These are phyloP conservation scores for Trichocladium antarcticum DNA, from an alignment of 495 filamentous ascomycete genomes.

Conservation along the genomic window DNA sequence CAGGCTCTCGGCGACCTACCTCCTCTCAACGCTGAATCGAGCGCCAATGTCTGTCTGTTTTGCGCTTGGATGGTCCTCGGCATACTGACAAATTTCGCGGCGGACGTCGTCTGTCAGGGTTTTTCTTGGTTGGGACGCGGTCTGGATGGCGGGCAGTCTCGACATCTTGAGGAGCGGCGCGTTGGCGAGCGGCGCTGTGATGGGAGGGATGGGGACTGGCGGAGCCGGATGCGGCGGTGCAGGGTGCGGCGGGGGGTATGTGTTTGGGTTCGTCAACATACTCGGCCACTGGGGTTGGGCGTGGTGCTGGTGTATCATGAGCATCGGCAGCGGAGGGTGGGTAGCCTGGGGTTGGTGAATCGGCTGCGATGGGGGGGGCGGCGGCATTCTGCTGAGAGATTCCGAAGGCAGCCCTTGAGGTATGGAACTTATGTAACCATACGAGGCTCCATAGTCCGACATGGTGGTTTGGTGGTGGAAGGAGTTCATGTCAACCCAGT, in stretches of 20 bases:
- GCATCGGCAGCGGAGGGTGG: constrained; percentile 42
- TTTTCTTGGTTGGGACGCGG: constrained; percentile 59
- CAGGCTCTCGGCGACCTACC: constrained; percentile 44
- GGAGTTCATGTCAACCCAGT: constrained; percentile 38
- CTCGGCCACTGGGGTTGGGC: constrained; percentile 58
- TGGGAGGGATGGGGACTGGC: constrained; percentile 46
- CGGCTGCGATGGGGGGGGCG: constrained; percentile 30
- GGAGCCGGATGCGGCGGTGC: constrained; percentile 36
- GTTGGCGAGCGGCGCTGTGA: constrained; percentile 30
- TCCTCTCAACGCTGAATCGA: constrained; percentile 95
- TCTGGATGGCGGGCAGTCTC: constrained; percentile 36
- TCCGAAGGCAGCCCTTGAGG: constrained; percentile 38
- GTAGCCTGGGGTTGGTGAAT: constrained; percentile 29
- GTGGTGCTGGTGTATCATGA: constrained; percentile 58
- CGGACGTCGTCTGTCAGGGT: constrained; percentile 90
- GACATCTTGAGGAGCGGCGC: constrained; percentile 31
- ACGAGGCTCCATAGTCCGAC: constrained; percentile 34
- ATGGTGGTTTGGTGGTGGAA: constrained; percentile 38
- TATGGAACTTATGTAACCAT: constrained; percentile 32
- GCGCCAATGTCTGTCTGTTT: constrained; percentile 98
- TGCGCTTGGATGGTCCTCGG: constrained; percentile 84
- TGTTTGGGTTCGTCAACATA: constrained; percentile 49
- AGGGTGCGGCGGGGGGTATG: too few species aligned
- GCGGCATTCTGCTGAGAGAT: constrained; percentile 35
- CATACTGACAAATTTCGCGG: constrained; percentile 88